Base-by-base conservation (phyloP, 163 green algal genomes). In the Scenedesmus sp. region DNA sequence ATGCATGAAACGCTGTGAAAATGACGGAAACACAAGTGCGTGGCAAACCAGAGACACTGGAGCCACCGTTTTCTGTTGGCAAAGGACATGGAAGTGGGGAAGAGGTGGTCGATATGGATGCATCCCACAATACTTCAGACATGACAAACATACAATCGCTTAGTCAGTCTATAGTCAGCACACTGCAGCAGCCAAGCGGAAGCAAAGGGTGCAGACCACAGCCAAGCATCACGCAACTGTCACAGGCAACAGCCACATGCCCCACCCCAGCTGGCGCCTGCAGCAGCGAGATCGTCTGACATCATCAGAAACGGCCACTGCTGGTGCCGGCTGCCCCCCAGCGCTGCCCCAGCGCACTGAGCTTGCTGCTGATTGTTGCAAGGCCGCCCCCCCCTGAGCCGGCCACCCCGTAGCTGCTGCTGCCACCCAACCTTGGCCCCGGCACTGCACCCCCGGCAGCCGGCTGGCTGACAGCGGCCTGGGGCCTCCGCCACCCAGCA, bases 391-490 rank as follows among this genome's bases (percentile, higher is more conserved):
- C 79, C 9, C 42, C 81, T 49, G 81, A 86, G n/a, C 44, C 37
- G 13, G 26, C 37, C 5, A 44, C 16, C 6, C 81, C 81, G 26
- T 13, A 44, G 81, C 81, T 46, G 46, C 49, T 70, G 5, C 24
- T n/a, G n/a, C 81, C 46, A 61, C 26, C 30, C 33, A 87, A 35
- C 4, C 72, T 35, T 33, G 65, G 30, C 37, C 65, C 30, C 7
- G 30, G 30, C 30, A 18, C 3, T 40, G 65, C 65, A 76, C 30
- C 16, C 72, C 35, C 12, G 72, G 30, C 72, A 81, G 35, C 16
- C 82, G 59, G 46, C 82, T 87, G 56, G 82, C 82, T 40, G 82
- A 87, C 43, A 61, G 10, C 42, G 82, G 82, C 33, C 82, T 81
- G 16, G 53, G 20, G 53, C n/a, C 26, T 3, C 53, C 53, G 59